Evolutionary conservation across 1,139 yeast genomes (phyloP), one percentile per base, ranked within the genome.

Genomic region (Geotrichum siamense): DNA sequence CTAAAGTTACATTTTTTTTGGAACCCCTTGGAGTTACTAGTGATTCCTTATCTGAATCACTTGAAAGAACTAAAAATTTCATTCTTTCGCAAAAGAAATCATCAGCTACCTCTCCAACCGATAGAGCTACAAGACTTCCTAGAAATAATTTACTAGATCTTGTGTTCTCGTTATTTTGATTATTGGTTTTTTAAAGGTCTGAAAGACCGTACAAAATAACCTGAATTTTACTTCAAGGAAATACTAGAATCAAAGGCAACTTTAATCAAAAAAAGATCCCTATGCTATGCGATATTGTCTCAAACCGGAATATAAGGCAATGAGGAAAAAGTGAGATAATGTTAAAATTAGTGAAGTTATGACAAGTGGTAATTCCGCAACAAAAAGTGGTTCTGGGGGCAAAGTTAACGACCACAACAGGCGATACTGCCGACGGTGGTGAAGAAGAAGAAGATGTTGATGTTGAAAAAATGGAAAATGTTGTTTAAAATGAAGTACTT

Each of bases 181-280:
- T 91, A 89, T 64, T 91, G 98, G 98, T 81, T 94, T 9, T 73
- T 91, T 72, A 87, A 87, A 64, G 96, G 96, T 30, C 70, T 91
- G 51, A 83, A 87, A 60, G 98, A 91, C 62, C 76, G 95, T 55
- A 87, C 97, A 2, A 81, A 82, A 58, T 98, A 91, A 68, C 99
- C 99, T 1, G 98, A 93, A 61, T 81, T 84, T 2, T 93, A 85
- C 61, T 70, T 91, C 54, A 87, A 91, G 60, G 96, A 89, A 60
- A 83, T 91, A 43, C 70, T 91, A 43, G 98, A 91, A 50, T 78
- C 84, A 39, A 86, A 93, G 60, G 98, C 98, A 1, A 75, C 78
- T 37, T 72, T 91, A 57, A 89, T 84, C 56, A 87, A 91, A 60
- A 86, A 86, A 86, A 63, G 99, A 98, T 17, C 96, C 98, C 0